These are phyloP conservation scores for Paramecium pentaurelia DNA, from an alignment of 73 alveolate species.

Conservation along the genomic window DNA sequence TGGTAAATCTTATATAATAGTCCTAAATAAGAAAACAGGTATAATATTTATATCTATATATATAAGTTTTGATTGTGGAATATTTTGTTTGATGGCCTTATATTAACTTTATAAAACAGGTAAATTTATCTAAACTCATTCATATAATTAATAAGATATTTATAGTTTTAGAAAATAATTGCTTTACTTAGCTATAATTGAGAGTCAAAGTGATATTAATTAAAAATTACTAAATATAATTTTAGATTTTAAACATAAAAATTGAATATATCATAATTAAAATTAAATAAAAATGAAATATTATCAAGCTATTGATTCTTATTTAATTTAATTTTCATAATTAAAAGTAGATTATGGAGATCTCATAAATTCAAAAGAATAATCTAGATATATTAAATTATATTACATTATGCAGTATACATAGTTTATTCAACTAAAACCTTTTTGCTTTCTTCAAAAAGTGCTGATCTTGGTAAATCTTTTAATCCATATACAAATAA, in stretches of 20 bases:
- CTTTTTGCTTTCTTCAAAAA: neutral
- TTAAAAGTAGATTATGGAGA: neutral
- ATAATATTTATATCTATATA: neutral
- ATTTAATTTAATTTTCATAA: neutral
- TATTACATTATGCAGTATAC: neutral
- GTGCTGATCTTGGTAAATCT: neutral
- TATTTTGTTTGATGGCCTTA: neutral
- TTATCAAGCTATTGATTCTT: neutral
- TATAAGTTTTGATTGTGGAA: neutral
- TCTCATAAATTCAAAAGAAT: neutral
- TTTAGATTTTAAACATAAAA: neutral
- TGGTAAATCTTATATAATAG: neutral
- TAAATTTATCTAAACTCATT: neutral
- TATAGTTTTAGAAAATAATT: neutral
- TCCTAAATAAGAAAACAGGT: conserved; percentile 3
- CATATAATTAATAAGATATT: neutral
- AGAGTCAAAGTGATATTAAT: neutral
- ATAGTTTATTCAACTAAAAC: neutral
- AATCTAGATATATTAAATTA: neutral
- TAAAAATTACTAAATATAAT: neutral
- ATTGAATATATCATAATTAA: neutral
- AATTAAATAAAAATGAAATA: neutral
- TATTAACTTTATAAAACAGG: neutral
- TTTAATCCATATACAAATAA: neutral
- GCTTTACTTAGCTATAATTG: neutral